Evolutionary conservation across 805 yeast species (phyloP).

Genomic region (Saccharomycopsis vini): DNA sequence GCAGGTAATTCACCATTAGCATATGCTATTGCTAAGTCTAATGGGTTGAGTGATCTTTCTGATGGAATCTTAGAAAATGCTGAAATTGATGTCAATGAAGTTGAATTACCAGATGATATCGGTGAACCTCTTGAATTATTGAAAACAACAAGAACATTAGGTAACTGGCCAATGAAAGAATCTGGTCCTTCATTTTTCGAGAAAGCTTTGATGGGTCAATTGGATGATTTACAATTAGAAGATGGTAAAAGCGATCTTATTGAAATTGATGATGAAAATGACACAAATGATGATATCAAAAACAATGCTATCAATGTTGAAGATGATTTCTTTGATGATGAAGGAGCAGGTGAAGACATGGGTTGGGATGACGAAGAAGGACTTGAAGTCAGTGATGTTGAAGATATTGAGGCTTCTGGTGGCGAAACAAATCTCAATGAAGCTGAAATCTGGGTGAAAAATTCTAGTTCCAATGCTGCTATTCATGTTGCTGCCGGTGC

Average conservation of each 20-base stretch:
- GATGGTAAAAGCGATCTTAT: constrained; percentile 29
- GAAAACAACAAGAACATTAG: constrained; percentile 39
- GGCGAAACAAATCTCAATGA: constrained; percentile 24
- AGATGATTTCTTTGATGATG: constrained; percentile 34
- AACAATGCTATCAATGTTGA: constrained; percentile 23
- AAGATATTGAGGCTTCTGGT: constrained; percentile 27
- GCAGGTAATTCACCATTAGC: constrained; percentile 85
- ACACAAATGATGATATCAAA: constrained; percentile 20
- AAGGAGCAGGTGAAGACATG: constrained; percentile 47
- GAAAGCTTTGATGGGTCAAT: constrained; percentile 68
- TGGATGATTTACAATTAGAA: constrained; percentile 53
- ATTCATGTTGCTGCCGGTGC: constrained; percentile 94
- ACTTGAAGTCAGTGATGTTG: constrained; percentile 53
- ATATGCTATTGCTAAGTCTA: constrained; percentile 82
- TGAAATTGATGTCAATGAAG: constrained; percentile 50
- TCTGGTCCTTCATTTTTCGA: constrained; percentile 75
- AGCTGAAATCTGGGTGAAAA: constrained; percentile 71
- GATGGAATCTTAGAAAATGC: constrained; percentile 61
- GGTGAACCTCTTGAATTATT: constrained; percentile 37
- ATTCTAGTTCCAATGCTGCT: constrained; percentile 74
- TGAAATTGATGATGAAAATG: constrained; percentile 21
- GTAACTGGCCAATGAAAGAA: constrained; percentile 77
- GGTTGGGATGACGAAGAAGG: constrained; percentile 87
- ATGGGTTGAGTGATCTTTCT: constrained; percentile 72
- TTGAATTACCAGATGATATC: constrained; percentile 48